Evolutionary conservation across 2,329 filamentous ascomycete species (phyloP).

Genomic region (Akanthomyces uredinophilus): DNA sequence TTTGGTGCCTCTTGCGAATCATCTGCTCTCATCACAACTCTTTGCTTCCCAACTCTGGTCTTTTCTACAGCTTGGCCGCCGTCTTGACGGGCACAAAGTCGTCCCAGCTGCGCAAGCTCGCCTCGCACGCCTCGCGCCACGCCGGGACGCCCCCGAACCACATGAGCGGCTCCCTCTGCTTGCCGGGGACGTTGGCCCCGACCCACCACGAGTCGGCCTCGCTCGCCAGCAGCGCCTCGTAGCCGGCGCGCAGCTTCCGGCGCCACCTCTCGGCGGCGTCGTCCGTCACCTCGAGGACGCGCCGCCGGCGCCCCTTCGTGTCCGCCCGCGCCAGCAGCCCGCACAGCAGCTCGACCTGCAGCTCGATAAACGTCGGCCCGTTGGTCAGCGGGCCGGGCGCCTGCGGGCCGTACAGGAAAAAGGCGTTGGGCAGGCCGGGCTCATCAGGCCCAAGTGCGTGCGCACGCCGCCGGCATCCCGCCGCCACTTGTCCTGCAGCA

Average conservation of each 20-base stretch:
- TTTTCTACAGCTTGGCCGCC: not conserved
- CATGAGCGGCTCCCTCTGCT: conserved; percentile 15
- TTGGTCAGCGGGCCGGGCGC: conserved; percentile 19
- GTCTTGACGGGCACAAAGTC: not conserved
- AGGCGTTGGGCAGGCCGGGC: conserved; percentile 19
- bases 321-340: conserved; percentile 17
- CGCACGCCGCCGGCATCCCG: conserved; percentile 17
- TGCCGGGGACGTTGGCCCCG: conserved; percentile 15
- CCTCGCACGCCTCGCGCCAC: conserved; percentile 5
- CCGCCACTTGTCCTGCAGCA: conserved; percentile 17
- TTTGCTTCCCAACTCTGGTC: too few relatives aligned
- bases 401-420: conserved; percentile 24
- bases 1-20: too few relatives aligned
- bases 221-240: conserved; percentile 1
- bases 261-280: conserved; percentile 6
- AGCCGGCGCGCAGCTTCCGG: not conserved
- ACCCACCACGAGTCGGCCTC: conserved; percentile 18
- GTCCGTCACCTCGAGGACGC: conserved; percentile 6
- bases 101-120: conserved; percentile 3
- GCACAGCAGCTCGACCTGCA: conserved; percentile 19
- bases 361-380: conserved; percentile 20
- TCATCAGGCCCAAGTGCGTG: conserved; percentile 23
- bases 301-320: conserved; percentile 7
- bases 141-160: conserved; percentile 11
- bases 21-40: too few relatives aligned